phyloP scores from a whole-genome alignment of 805 yeast species.

The Wickerhamiella alocasiicola region DNA sequence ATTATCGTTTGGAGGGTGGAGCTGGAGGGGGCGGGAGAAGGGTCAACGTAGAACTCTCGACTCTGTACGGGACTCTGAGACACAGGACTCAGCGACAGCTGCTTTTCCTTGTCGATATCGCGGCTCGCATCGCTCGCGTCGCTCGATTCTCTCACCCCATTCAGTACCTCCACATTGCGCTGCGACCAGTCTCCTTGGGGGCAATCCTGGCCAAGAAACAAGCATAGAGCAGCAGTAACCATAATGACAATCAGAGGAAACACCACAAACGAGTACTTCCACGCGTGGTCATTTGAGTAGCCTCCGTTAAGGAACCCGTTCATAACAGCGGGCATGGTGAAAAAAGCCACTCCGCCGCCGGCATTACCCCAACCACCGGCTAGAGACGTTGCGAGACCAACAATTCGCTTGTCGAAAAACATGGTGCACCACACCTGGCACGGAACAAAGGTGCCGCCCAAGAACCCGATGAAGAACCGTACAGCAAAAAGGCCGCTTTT shows the following conservation, averaged over 20 bases:
- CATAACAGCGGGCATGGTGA: conserved; percentile 15
- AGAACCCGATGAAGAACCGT: conserved; percentile 26
- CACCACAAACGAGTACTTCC: conserved; percentile 17
- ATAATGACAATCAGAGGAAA: conserved; percentile 27
- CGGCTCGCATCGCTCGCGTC: background rate
- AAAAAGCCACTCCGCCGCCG: conserved; percentile 18
- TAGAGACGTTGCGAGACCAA: conserved; percentile 14
- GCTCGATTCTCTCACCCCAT: conserved; percentile 1
- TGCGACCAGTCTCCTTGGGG: conserved; percentile 30
- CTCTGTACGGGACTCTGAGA: background rate
- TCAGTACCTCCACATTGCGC: conserved; percentile 17
- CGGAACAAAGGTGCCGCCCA: conserved; percentile 22
- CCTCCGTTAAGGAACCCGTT: conserved; percentile 11
- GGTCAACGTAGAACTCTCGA: conserved; percentile 8
- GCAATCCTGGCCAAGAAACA: conserved; percentile 28
- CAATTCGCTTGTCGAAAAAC: conserved; percentile 15
- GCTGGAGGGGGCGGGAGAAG: conserved; percentile 7
- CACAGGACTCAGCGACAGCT: background rate
- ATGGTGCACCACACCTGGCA: conserved; percentile 15
- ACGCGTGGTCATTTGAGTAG: conserved; percentile 12
- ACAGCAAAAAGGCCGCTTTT: conserved; percentile 23
- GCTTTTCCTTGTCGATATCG: conserved; percentile 1
- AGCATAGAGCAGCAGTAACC: conserved; percentile 22
- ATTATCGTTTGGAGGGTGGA: conserved; percentile 10
- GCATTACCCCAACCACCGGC: conserved; percentile 18